phyloP scores from a whole-genome alignment of 257 asterid genomes.

The Nicotiana noctiflora region DNA sequence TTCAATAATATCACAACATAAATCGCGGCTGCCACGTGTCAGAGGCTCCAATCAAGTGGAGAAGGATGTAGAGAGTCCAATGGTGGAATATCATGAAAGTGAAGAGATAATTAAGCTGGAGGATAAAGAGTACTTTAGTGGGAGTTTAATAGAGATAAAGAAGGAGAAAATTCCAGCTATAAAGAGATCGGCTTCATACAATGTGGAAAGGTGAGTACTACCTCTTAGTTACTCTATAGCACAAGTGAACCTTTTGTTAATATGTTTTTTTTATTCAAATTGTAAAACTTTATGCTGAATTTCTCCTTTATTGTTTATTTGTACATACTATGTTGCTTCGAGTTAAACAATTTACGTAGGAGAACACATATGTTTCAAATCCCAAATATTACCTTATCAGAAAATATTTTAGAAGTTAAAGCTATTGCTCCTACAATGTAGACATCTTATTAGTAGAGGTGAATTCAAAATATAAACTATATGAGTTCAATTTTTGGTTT shows the following conservation, averaged over 20 bases:
- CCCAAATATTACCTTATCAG: too few species aligned
- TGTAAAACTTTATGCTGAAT: too few species aligned
- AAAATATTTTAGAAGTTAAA: too few species aligned
- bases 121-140: constrained; percentile 68
- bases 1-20: constrained; percentile 51
- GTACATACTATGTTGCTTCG: neutral
- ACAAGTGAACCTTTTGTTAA: neutral
- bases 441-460: too few species aligned
- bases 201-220: constrained; percentile 51
- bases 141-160: constrained; percentile 56
- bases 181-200: constrained; percentile 75
- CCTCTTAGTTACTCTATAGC: neutral
- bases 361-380: too few species aligned
- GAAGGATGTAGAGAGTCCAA: constrained; percentile 24
- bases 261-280: too few species aligned
- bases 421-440: too few species aligned
- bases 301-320: neutral
- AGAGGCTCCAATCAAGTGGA: constrained; percentile 24
- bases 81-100: constrained; percentile 17
- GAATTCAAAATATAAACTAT: too few species aligned
- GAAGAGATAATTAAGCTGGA: constrained; percentile 35
- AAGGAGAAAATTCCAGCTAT: constrained; percentile 43
- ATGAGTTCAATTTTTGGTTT: too few species aligned
- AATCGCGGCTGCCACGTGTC: constrained; percentile 51
- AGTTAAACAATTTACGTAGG: too few species aligned